Evolutionary conservation across 768 basidiomycete species (phyloP), one percentile per base, ranked within the genome.

Genomic region (Lactifluus echinatus): DNA sequence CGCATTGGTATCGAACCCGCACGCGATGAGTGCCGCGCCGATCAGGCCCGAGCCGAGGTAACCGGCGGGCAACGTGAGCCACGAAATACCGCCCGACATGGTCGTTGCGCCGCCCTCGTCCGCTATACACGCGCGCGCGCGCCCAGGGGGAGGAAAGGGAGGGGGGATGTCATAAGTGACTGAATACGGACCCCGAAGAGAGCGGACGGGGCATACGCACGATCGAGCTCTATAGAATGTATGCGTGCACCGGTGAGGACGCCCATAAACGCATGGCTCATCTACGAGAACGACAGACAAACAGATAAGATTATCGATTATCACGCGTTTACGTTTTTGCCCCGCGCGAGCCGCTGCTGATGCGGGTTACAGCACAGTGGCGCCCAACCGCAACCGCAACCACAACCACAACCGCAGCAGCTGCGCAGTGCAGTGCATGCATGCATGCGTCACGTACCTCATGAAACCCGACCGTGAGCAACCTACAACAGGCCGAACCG

Each of bases 381-480:
- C n/a, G n/a, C n/a, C n/a, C n/a, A n/a, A n/a, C n/a, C n/a, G n/a
- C n/a, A n/a, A n/a, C n/a, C n/a, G n/a, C n/a, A n/a, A n/a, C n/a
- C n/a, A n/a, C n/a, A n/a, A n/a, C n/a, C n/a, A n/a, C n/a, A n/a
- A n/a, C n/a, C 28, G n/a, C 17, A 11, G 8, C 26, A 43, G 8
- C 11, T 5, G 28, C n/a, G 40, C 45, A 2, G 10, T n/a, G n/a
- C n/a, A n/a, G n/a, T n/a, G n/a, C n/a, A n/a, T n/a, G n/a, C n/a
- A n/a, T n/a, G n/a, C n/a, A n/a, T n/a, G n/a, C n/a, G n/a, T n/a
- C n/a, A 8, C 40, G 40, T 63, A 86, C 89, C 75, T 93, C 90
- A 70, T 93, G 90, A 67, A 93, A 91, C 47, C 90, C 90, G 46
- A 93, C 90, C 1, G 90, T 91, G 50, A 92, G 77, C 52, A 92